phyloP scores from a whole-genome alignment of 2,329 filamentous ascomycete genomes.

The Monosporascus ibericus region DNA sequence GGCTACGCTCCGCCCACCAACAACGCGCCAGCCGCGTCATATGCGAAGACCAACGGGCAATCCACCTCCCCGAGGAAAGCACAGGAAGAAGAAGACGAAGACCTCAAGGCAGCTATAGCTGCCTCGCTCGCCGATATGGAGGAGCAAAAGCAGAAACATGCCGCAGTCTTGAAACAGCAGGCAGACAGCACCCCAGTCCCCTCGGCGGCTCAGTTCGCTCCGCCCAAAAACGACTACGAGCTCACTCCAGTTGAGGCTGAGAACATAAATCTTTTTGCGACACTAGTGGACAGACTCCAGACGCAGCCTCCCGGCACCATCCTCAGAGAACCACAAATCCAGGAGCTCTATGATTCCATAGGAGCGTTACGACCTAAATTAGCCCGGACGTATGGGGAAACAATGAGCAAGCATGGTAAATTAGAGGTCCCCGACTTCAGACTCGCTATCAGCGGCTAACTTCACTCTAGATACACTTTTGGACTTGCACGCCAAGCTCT shows the following conservation, averaged over 20 bases:
- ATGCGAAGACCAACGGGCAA: conserved; percentile 31
- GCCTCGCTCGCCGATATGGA: conserved; percentile 96
- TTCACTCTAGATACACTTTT: conserved; percentile 68
- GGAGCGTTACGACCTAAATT: conserved; percentile 89
- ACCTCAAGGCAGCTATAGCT: conserved; percentile 90
- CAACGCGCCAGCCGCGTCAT: conserved; percentile 25
- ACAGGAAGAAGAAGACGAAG: conserved; percentile 83
- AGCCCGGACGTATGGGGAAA: conserved; percentile 92
- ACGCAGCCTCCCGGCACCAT: conserved; percentile 95
- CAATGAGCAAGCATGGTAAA: conserved; percentile 97
- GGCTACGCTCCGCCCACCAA: conserved; percentile 62
- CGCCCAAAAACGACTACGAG: conserved; percentile 90
- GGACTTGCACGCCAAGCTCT: conserved; percentile 90
- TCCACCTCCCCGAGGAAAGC: conserved; percentile 30
- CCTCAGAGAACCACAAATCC: conserved; percentile 92
- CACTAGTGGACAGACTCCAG: conserved; percentile 87
- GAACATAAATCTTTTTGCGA: conserved; percentile 94
- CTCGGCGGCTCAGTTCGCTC: conserved; percentile 44
- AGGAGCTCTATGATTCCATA: conserved; percentile 96
- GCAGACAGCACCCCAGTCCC: conserved; percentile 48
- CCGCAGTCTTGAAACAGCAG: conserved; percentile 76
- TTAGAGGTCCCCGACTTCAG: conserved; percentile 5
- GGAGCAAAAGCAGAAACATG: conserved; percentile 89
- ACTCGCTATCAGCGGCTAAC: conserved; percentile 25
- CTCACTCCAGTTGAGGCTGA: conserved; percentile 89